Evolutionary conservation across 2,329 filamentous ascomycete genomes (phyloP), one percentile per base, ranked within the genome.

Genomic region (Tolypocladium endophyticum): DNA sequence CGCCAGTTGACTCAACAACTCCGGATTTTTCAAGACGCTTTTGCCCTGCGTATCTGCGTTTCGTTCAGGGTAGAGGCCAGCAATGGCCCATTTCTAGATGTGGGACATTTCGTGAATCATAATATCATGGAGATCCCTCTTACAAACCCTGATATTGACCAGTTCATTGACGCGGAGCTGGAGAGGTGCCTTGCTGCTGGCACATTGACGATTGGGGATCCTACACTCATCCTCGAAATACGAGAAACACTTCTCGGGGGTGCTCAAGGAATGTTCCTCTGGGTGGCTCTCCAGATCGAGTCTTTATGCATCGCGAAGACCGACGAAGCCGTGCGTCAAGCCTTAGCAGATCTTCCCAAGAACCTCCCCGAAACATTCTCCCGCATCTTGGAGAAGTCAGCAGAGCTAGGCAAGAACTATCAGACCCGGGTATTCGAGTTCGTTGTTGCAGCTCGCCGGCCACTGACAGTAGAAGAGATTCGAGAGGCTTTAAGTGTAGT

Each of bases 251-350:
- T 73, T 0, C 18, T 65, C 0, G 0, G 56, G 20, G 68, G 71
- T 1, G 67, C 72, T 0, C 64, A 73, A 23, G 73, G 73, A 20
- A 76, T 76, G 73, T 76, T 75, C 38, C 65, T 75, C 1, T 75
- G 73, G 73, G 72, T 68, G 0, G 66, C 65, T 2, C 64, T 76
- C 2, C 72, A 76, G 57, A 68, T 76, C 7, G 58, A 69, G 14
- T 66, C 69, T 0, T 58, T 76, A 0, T 78, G 73, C 56, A 25
- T 28, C 1, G 70, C 71, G 58, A 66, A 68, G 60, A 74, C 73
- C 0, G 74, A 79, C 47, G 54, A 70, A 0, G 66, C 61, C 0
- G 76, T 78, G 30, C 67, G 68, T 0, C n/a, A 69, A 8, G 67
- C 72, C 0, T 62, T 76, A 0, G 14, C 3, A 0, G 60, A 73